A percentile compares a stretch with the other conserved stretches of the same genome.
Conservation (phyloP, 2,329 filamentous ascomycete genomes). For the Fusarium abutilonis region DNA sequence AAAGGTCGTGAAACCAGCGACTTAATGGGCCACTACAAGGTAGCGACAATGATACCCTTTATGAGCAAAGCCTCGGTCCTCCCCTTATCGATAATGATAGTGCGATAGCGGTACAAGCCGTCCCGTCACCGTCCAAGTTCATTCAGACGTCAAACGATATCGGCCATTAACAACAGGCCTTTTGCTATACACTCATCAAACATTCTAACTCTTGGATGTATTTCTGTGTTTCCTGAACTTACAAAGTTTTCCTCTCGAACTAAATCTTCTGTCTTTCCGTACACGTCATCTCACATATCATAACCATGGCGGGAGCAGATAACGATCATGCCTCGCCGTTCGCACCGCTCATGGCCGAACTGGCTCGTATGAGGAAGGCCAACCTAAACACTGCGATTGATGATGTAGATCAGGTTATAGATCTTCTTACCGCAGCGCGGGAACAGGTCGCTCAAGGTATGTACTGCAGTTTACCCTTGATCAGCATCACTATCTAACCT, state of each 20-base stretch:
- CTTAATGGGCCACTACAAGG: neutral
- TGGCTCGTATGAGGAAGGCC: slow-evolving; percentile 75
- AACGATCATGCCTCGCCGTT: slow-evolving; percentile 57
- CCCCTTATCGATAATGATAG: slow-evolving; percentile 41
- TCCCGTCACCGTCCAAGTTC: slow-evolving; percentile 23
- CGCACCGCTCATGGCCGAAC: slow-evolving; percentile 73
- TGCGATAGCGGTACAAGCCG: slow-evolving; percentile 15
- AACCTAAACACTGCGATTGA: slow-evolving; percentile 75
- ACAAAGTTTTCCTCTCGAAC: neutral
- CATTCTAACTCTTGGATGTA: slow-evolving; percentile 10
- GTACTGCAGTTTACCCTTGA: neutral
- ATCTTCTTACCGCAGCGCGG: slow-evolving; percentile 77
- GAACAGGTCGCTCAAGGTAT: slow-evolving; percentile 76
- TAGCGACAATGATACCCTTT: slow-evolving; percentile 28
- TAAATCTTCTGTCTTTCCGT: neutral
- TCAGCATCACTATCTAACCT: slow-evolving; percentile 24
- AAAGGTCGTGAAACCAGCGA: too few species aligned
- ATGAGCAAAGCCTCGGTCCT: slow-evolving; percentile 26
- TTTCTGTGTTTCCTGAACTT: neutral
- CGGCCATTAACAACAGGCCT: slow-evolving; percentile 17
- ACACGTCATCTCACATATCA: slow-evolving; percentile 4
- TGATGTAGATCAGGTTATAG: slow-evolving; percentile 85
- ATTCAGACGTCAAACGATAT: slow-evolving; percentile 39
- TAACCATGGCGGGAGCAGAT: slow-evolving; percentile 50
- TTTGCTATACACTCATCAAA: slow-evolving; percentile 12